phyloP scores from a whole-genome alignment of 306 rosid species.

The Oemleria cerasiformis region DNA sequence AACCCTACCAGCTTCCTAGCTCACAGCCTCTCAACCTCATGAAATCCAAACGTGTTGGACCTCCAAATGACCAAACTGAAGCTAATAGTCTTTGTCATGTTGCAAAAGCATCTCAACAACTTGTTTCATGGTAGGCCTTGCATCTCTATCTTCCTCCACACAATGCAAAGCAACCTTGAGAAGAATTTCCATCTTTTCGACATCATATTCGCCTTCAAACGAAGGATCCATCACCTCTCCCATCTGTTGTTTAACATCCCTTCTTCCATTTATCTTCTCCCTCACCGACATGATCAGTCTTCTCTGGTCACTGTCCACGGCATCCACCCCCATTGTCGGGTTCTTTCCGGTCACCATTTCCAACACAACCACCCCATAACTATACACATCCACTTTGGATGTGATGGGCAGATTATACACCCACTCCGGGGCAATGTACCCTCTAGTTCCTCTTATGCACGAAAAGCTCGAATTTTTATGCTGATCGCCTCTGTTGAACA shows the following conservation, averaged over 20 bases:
- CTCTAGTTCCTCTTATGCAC: constrained; percentile 56
- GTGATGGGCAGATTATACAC: constrained; percentile 48
- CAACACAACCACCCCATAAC: constrained; percentile 58
- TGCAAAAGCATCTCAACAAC: constrained; percentile 37
- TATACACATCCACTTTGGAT: constrained; percentile 66
- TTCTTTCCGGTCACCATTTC: constrained; percentile 56
- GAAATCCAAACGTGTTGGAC: neutral
- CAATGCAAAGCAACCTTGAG: constrained; percentile 42
- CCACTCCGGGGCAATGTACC: constrained; percentile 79
- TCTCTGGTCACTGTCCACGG: constrained; percentile 23
- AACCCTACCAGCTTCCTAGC: neutral
- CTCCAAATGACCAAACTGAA: neutral
- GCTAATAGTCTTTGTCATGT: neutral
- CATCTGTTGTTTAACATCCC: constrained; percentile 21
- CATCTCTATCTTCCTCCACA: constrained; percentile 49
- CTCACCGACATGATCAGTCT: constrained; percentile 42
- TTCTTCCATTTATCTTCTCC: constrained; percentile 22
- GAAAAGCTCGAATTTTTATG: constrained; percentile 33
- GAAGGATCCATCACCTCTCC: constrained; percentile 38
- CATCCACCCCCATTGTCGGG: constrained; percentile 11
- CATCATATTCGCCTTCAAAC: constrained; percentile 28
- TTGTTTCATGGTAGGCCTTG: constrained; percentile 63
- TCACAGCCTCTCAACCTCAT: neutral
- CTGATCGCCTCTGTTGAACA: constrained; percentile 38
- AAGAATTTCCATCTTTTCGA: constrained; percentile 33